These are phyloP conservation scores for Coccomyxa subellipsoidea DNA, from an alignment of 163 green algal genomes.

Conservation along the genomic window DNA sequence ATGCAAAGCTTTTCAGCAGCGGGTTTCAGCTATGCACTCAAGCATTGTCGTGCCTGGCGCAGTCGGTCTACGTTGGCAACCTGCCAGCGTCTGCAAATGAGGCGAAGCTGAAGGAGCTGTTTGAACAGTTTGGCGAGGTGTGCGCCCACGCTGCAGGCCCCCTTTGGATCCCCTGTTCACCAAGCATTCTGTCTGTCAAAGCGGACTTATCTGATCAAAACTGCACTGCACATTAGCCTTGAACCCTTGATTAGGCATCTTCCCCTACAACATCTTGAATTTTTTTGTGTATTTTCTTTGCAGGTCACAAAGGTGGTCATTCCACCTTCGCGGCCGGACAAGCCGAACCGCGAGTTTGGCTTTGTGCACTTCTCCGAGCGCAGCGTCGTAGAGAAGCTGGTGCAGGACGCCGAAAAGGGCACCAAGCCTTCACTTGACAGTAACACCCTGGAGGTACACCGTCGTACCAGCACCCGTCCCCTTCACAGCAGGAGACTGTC, in stretches of 20 bases:
- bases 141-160: background rate
- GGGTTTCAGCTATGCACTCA: no score
- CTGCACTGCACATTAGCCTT: no score
- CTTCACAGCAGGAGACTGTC: no score
- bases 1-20: no score
- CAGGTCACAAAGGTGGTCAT: constrained; percentile 74
- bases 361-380: constrained; percentile 85
- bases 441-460: constrained; percentile 8
- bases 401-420: constrained; percentile 39
- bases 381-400: constrained; percentile 41
- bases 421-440: constrained; percentile 1
- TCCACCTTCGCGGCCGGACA: constrained; percentile 59
- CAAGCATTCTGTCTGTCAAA: no score
- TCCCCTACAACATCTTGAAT: no score
- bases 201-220: no score
- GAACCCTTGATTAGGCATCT: no score
- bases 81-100: constrained; percentile 68
- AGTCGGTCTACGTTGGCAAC: constrained; percentile 82
- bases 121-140: constrained; percentile 33
- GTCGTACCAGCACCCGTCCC: background rate
- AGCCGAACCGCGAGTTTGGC: constrained; percentile 65
- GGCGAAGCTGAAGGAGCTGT: constrained; percentile 61
- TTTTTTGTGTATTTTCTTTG: background rate
- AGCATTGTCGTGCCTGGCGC: constrained; percentile 47
- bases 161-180: no score